Evolutionary conservation across 306 rosid species (phyloP).

Genomic region (Cicer bijugum): DNA sequence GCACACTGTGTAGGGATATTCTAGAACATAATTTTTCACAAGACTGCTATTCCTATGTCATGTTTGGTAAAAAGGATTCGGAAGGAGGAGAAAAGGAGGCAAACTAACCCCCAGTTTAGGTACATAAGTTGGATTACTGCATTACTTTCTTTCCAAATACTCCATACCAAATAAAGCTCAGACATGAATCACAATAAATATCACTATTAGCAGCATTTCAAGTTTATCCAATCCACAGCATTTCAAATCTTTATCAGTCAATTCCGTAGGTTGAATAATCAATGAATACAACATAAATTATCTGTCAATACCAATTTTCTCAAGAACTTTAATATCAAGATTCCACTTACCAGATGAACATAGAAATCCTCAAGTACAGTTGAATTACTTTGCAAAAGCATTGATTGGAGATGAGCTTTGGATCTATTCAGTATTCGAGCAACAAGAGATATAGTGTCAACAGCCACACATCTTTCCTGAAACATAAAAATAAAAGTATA

Average conservation of each 20-base stretch:
- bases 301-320: slow-evolving; percentile 37
- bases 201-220: slow-evolving; percentile 32
- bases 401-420: slow-evolving; percentile 84
- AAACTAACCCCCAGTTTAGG: slow-evolving; percentile 33
- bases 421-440: slow-evolving; percentile 84
- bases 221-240: slow-evolving; percentile 35
- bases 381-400: slow-evolving; percentile 85
- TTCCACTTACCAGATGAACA: slow-evolving; percentile 75
- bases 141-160: slow-evolving; percentile 33
- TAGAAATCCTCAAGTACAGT: slow-evolving; percentile 90
- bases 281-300: slow-evolving; percentile 22
- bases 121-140: slow-evolving; percentile 21
- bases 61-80: slow-evolving; percentile 24
- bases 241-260: slow-evolving; percentile 35
- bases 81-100: slow-evolving; percentile 1
- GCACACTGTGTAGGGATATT: slow-evolving; percentile 8
- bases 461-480: slow-evolving; percentile 98
- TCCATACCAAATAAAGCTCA: slow-evolving; percentile 19
- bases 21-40: slow-evolving; percentile 7
- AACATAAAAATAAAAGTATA: slow-evolving; percentile 45
- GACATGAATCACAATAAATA: slow-evolving; percentile 19
- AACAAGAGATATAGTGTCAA: slow-evolving; percentile 79
- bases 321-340: slow-evolving; percentile 24
- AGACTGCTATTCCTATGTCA: slow-evolving; percentile 6
- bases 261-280: slow-evolving; percentile 24